Evolutionary conservation across 2,329 filamentous ascomycete genomes (phyloP).

Genomic region (Xylariaceae sp.): DNA sequence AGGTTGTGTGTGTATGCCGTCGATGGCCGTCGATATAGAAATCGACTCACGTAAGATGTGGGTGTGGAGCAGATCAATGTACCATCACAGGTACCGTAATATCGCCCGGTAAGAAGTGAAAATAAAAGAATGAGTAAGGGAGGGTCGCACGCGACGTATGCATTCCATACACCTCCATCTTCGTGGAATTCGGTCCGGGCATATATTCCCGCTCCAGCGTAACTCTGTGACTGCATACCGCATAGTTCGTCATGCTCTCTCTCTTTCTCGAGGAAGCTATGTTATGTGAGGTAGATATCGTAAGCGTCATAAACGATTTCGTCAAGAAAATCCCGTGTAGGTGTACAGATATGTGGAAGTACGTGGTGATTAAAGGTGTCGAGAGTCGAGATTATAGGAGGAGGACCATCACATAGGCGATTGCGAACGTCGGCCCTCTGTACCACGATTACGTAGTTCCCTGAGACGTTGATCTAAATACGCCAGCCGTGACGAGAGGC

Average conservation of each 20-base stretch:
- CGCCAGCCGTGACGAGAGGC: constrained; percentile 47
- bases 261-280: constrained; percentile 10
- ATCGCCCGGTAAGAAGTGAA: background rate
- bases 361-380: constrained; percentile 11
- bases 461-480: constrained; percentile 55
- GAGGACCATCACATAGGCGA: constrained; percentile 40
- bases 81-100: background rate
- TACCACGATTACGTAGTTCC: constrained; percentile 45
- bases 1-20: constrained; percentile 12
- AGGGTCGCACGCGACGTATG: constrained; percentile 1
- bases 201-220: constrained; percentile 5
- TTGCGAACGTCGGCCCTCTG: constrained; percentile 41
- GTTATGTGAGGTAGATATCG: constrained; percentile 16
- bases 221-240: constrained; percentile 13
- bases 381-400: constrained; percentile 3
- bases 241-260: constrained; percentile 13
- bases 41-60: constrained; percentile 1
- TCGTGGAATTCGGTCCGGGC: constrained; percentile 2
- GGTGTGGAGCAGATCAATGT: constrained; percentile 1
- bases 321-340: constrained; percentile 21
- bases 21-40: constrained; percentile 2
- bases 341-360: constrained; percentile 22
- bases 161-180: constrained; percentile 8
- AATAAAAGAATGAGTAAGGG: constrained; percentile 8
- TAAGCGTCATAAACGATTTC: constrained; percentile 29